These are phyloP conservation scores for Solanum dulcamara DNA, from an alignment of 257 asterid species.

Conservation along the genomic window DNA sequence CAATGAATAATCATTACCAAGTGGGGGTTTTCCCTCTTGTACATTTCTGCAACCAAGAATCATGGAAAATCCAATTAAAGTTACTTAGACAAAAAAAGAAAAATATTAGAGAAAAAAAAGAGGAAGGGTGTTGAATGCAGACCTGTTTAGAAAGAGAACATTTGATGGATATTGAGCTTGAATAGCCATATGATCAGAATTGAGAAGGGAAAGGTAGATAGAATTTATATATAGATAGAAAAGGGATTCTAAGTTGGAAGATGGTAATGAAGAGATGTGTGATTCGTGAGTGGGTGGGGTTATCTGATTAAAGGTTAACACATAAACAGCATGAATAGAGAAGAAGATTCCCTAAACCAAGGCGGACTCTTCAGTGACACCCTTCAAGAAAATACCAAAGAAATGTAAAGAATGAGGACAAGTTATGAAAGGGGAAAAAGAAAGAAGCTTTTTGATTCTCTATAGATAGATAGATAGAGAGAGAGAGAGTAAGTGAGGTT, in stretches of 20 bases:
- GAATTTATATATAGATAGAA: neutral
- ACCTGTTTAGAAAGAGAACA: conserved; percentile 31
- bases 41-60: conserved; percentile 12
- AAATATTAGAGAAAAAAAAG: neutral
- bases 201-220: neutral
- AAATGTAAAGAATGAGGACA: neutral
- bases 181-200: conserved; percentile 21
- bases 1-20: conserved; percentile 9
- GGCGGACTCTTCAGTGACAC: conserved; percentile 17
- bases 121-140: neutral
- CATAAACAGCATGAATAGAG: conserved; percentile 21
- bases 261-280: neutral
- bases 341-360: conserved; percentile 9
- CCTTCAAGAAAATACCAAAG: neutral
- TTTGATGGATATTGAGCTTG: conserved; percentile 47
- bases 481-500: neutral
- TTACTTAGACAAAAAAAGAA: neutral
- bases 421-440: neutral
- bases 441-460: neutral
- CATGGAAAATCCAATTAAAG: neutral
- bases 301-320: conserved; percentile 14
- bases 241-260: neutral
- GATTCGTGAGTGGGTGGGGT: neutral
- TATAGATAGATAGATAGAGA: neutral
- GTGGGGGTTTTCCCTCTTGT: conserved; percentile 19